Evolutionary conservation across 345 rosid genomes (phyloP).

Genomic region (Psidium guajava): DNA sequence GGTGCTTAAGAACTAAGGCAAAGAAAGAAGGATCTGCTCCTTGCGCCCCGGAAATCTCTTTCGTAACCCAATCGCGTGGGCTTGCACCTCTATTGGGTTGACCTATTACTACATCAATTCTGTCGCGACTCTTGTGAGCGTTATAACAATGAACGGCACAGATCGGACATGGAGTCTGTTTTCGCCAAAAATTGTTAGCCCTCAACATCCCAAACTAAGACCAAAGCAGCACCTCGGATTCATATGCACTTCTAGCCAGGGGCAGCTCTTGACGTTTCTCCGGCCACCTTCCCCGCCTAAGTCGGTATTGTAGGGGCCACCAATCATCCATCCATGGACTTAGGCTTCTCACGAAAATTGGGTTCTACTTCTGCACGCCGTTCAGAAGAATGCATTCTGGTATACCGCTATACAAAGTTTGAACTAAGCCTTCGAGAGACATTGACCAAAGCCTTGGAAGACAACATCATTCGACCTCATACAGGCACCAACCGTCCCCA

Average conservation of each 20-base stretch:
- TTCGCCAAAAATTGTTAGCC: not conserved
- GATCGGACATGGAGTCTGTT: no score
- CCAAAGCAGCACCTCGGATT: accelerated
- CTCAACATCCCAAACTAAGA: accelerated
- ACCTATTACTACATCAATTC: not conserved
- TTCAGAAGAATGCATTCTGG: not conserved
- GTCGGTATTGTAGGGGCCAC: accelerated
- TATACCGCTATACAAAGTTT: no score
- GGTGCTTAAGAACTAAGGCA: not conserved
- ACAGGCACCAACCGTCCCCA: not conserved
- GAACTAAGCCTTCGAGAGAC: not conserved
- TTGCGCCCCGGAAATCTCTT: no score
- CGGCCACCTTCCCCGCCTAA: accelerated
- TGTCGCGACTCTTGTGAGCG: not conserved
- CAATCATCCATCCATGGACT: not conserved
- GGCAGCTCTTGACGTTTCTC: not conserved
- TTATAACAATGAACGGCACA: no score
- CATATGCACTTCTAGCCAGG: not conserved
- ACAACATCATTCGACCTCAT: not conserved
- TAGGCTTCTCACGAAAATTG: not conserved
- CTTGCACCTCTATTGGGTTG: not conserved
- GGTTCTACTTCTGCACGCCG: accelerated
- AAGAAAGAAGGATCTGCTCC: not conserved
- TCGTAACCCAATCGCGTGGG: no score
- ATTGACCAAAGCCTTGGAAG: not conserved